Base-by-base conservation (phyloP, 1,139 yeast genomes). In the Chernovozyma sophiae-reginae region DNA sequence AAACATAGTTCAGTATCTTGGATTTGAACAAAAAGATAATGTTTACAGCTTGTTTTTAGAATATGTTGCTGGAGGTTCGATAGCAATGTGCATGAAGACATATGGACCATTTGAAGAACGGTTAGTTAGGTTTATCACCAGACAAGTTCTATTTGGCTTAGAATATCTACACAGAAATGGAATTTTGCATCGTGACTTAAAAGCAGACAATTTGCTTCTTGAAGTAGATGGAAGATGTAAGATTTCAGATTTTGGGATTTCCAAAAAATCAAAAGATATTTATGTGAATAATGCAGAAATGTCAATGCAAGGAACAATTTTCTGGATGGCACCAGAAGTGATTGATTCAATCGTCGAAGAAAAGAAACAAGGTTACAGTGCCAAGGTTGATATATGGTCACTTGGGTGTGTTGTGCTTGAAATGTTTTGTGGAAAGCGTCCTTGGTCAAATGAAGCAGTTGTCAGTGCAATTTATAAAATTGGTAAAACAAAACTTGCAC, bases 261-360 rank as follows among this genome's bases (percentile, higher is more conserved):
- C 97, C 33, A 90, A 89, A 54, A 77, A 82, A 38, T 85, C 96
- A 0, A 75, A 79, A 44, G 92, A 92, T 55, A 86, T 92, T 30
- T 92, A 92, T 57, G 81, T 86, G 19, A 90, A 92, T 53, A 82
- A 86, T 50, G 90, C 96, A 2, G 96, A 87, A 41, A 86, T 90
- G 95, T 90, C 97, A 12, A 85, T 84, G 92, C 96, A 94, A 60
- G 99, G 99, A 16, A 90, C 98, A 0, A 90, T 94, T 2, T 94
- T 90, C 56, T 94, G 98, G 98, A 94, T 94, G 98, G 99, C 99
- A 0, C 99, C 99, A 0, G 99, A 94, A 56, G 96, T 94, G 43
- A 89, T 94, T 39, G 87, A 86, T 53, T 81, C 81, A 48, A 80
- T 79, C 27, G 80, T 79, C 4, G 81, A 76, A 51, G 85, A 84